Percentiles rank a stretch among this genome's conserved stretches.
Conservation (phyloP, 805 yeast genomes). For the Ogataea methanolica region DNA sequence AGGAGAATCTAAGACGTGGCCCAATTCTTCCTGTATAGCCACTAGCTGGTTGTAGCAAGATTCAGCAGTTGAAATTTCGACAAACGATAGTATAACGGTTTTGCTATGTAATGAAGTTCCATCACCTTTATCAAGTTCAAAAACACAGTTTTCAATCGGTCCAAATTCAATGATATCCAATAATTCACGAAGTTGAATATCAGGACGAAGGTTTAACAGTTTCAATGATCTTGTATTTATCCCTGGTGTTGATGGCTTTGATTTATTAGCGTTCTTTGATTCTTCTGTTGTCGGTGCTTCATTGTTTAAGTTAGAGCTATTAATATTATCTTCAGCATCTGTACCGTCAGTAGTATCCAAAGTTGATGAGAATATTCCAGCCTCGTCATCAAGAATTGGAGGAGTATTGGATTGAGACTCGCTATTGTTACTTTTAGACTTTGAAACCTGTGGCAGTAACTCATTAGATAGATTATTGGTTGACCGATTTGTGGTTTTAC, state of each 20-base stretch:
- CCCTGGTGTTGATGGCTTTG: background rate
- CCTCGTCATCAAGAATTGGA: background rate
- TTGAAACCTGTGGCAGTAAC: background rate
- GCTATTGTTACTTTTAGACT: background rate
- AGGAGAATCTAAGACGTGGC: conserved; percentile 34
- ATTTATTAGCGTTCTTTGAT: background rate
- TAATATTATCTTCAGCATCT: background rate
- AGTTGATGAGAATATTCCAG: background rate
- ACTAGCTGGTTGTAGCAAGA: conserved; percentile 17
- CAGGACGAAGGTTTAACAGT: conserved; percentile 15
- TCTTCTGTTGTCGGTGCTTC: background rate
- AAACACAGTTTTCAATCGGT: conserved; percentile 56
- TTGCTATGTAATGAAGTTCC: background rate
- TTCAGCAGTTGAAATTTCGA: conserved; percentile 17
- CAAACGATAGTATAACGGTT: conserved; percentile 22
- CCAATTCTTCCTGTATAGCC: conserved; percentile 13
- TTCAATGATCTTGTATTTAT: conserved; percentile 18
- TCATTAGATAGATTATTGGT: conserved; percentile 1
- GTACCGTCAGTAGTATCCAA: background rate
- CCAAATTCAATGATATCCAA: conserved; percentile 49
- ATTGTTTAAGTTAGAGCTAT: background rate
- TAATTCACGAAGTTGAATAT: conserved; percentile 16
- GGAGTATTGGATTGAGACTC: background rate
- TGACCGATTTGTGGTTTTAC: conserved; percentile 4
- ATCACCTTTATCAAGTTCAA: conserved; percentile 25